Conservation (phyloP, 169 alveolate species). For the Plasmodium billcollinsi region DNA sequence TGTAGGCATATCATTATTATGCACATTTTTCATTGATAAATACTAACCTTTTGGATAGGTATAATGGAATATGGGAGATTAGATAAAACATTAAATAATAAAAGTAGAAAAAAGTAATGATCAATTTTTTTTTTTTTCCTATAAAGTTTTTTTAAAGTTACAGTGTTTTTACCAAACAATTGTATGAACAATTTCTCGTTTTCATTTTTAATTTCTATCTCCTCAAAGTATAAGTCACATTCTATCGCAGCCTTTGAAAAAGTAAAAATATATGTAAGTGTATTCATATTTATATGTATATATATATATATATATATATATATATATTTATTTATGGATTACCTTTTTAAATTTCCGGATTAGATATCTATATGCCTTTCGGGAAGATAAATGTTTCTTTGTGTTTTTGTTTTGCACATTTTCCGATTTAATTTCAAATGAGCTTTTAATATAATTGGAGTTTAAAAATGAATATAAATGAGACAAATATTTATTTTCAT, state of each 20-base stretch:
- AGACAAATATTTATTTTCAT: constrained; percentile 70
- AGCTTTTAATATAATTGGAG: constrained; percentile 55
- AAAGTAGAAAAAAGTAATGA: constrained; percentile 57
- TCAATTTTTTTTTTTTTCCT: constrained; percentile 51
- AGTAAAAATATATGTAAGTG: constrained; percentile 1
- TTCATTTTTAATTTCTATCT: constrained; percentile 65
- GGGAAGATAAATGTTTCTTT: constrained; percentile 44
- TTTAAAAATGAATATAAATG: constrained; percentile 71
- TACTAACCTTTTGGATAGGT: constrained; percentile 71
- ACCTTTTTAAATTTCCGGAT: constrained; percentile 56
- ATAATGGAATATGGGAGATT: constrained; percentile 68
- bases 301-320: background rate
- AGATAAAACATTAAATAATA: constrained; percentile 51
- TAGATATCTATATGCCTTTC: constrained; percentile 47
- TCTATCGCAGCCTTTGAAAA: constrained; percentile 54
- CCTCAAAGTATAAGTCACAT: constrained; percentile 63
- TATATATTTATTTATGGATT: background rate
- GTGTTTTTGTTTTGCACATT: constrained; percentile 16
- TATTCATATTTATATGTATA: background rate
- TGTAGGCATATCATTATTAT: background rate
- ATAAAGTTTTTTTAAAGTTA: constrained; percentile 67
- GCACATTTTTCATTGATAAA: background rate
- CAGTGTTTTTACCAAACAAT: constrained; percentile 56
- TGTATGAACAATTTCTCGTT: constrained; percentile 58
- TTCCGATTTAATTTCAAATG: constrained; percentile 48